phyloP scores from a whole-genome alignment of 441 rosid genomes.

The Euphorbia schlechtendalii region DNA sequence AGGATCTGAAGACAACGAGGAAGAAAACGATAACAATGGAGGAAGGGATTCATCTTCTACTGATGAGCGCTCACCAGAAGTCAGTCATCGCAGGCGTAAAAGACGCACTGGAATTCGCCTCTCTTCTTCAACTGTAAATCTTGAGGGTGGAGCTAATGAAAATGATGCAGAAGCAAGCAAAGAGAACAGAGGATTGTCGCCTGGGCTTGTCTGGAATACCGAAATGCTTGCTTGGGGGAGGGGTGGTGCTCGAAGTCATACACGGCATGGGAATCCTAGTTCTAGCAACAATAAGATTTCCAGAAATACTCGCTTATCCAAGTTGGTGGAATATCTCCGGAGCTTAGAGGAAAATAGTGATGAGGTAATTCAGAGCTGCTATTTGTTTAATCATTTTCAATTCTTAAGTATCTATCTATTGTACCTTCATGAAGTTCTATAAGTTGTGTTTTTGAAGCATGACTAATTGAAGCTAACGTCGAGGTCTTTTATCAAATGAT shows the following conservation, averaged over 20 bases:
- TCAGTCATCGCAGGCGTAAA: not conserved
- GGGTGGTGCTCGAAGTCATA: conserved; percentile 63
- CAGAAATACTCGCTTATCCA: conserved; percentile 39
- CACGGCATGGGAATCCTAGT: conserved; percentile 41
- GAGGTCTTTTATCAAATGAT: not conserved
- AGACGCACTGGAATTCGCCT: not conserved
- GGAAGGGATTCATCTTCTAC: conserved; percentile 70
- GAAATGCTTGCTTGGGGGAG: conserved; percentile 70
- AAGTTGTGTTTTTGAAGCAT: not conserved
- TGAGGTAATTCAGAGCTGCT: conserved; percentile 35
- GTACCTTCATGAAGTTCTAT: not conserved
- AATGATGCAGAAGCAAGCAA: conserved; percentile 41
- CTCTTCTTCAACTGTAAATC: conserved; percentile 37
- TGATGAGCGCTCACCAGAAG: conserved; percentile 47
- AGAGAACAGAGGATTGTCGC: conserved; percentile 43
- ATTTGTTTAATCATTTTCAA: not conserved
- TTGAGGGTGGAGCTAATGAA: conserved; percentile 41
- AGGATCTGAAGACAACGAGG: conserved; percentile 53
- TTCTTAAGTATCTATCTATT: not conserved
- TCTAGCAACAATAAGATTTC: conserved; percentile 39
- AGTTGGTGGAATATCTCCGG: conserved; percentile 50
- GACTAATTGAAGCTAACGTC: not conserved
- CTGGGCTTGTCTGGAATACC: conserved; percentile 39
- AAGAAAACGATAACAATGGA: conserved; percentile 44
- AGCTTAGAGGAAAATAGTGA: conserved; percentile 44